Conservation (phyloP, 2,329 filamentous ascomycete genomes). For the Calycina herbarum region DNA sequence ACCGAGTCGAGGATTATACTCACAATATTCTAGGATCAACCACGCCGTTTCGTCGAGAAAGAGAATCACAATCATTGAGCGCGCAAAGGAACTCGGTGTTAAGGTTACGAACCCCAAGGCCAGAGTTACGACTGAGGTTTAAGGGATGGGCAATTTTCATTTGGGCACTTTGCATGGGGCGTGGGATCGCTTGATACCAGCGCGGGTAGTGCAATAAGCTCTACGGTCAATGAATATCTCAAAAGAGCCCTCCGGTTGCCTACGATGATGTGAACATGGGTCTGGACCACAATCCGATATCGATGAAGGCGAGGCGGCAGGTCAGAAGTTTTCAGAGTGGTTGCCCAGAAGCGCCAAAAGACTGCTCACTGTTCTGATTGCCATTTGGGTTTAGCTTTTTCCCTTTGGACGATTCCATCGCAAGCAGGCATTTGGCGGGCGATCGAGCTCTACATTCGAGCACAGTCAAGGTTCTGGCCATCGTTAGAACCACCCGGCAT, state of each 20-base stretch:
- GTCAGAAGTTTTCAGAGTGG: background rate
- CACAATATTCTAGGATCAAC: conserved; percentile 70
- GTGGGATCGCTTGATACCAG: conserved; percentile 37
- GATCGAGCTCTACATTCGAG: background rate
- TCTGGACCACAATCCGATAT: background rate
- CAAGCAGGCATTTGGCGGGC: background rate
- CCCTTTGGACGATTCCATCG: background rate
- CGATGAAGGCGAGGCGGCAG: conserved; percentile 11
- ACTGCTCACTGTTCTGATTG: conserved; percentile 8
- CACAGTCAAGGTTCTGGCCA: background rate
- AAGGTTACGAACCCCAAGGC: conserved; percentile 99
- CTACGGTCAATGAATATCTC: conserved; percentile 37
- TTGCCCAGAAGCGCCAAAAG: conserved; percentile 5
- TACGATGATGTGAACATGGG: background rate
- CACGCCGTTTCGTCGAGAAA: conserved; percentile 98
- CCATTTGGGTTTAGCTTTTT: background rate
- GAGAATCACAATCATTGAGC: conserved; percentile 95
- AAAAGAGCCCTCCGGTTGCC: conserved; percentile 15
- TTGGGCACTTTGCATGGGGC: conserved; percentile 37
- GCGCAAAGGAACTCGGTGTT: conserved; percentile 97
- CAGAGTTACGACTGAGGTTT: conserved; percentile 94
- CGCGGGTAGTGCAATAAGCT: conserved; percentile 35
- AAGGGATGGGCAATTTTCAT: conserved; percentile 42
- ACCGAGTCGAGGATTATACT: conserved; percentile 34
- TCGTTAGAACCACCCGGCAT: background rate